Percentiles rank a stretch among this genome's conserved stretches.
Conservation (phyloP, 306 rosid species). For the Alnus rubra region DNA sequence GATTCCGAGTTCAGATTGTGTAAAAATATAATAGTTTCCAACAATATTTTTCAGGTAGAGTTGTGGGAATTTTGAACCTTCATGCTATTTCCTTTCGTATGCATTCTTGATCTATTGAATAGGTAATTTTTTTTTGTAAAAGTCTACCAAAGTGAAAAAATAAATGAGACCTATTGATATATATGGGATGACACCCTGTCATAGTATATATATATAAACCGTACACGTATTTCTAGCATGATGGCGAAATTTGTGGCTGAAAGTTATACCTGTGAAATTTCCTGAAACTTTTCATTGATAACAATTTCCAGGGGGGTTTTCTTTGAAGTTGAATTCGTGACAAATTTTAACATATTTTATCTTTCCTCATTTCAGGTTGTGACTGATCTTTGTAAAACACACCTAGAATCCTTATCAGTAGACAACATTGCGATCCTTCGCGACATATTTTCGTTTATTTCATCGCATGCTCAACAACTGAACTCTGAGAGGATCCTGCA, state of each 20-base stretch:
- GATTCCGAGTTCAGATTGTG: background rate
- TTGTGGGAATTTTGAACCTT: background rate
- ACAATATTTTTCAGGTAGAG: no score
- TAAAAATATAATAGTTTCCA: no score
- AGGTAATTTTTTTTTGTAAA: background rate
- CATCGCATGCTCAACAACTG: slow-evolving; percentile 81
- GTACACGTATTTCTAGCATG: background rate
- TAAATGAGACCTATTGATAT: background rate
- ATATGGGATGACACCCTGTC: no score
- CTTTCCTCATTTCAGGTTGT: slow-evolving; percentile 52
- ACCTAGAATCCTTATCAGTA: slow-evolving; percentile 52
- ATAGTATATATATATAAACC: no score
- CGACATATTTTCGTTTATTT: slow-evolving; percentile 60
- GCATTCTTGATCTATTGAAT: no score
- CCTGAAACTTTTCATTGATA: background rate
- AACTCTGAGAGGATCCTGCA: slow-evolving; percentile 59
- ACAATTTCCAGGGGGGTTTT: background rate
- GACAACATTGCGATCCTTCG: slow-evolving; percentile 60
- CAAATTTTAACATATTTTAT: slow-evolving; percentile 4
- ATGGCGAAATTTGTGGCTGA: background rate
- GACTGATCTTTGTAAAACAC: slow-evolving; percentile 63
- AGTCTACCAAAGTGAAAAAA: background rate
- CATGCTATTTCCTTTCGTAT: background rate
- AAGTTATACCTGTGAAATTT: slow-evolving; percentile 11
- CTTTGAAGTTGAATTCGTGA: slow-evolving; percentile 25